A percentile compares a stretch with the other conserved stretches of the same genome.
Evolutionary conservation across 2,329 filamentous ascomycete species (phyloP).

Genomic region (Fusarium sambucinum): DNA sequence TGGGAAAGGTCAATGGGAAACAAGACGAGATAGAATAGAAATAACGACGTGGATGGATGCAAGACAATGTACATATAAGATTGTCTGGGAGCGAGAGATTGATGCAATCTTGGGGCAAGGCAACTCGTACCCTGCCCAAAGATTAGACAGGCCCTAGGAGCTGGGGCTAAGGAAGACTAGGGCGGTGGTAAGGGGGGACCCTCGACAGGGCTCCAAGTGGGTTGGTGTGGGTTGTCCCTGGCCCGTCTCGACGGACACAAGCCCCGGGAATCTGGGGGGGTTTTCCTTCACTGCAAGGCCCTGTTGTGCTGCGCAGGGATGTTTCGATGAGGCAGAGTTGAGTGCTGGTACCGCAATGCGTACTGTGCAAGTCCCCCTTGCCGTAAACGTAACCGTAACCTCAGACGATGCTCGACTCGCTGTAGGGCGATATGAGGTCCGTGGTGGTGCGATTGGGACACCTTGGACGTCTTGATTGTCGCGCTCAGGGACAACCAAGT

Average conservation of each 20-base stretch:
- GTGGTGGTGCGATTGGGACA: slow-evolving; percentile 45
- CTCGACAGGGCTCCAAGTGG: slow-evolving; percentile 44
- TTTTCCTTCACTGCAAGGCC: slow-evolving; percentile 37
- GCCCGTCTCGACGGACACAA: slow-evolving; percentile 47
- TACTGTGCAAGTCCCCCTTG: slow-evolving; percentile 40
- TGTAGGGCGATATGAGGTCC: slow-evolving; percentile 44
- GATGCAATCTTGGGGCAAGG: slow-evolving; percentile 50
- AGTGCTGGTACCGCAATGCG: slow-evolving; percentile 31
- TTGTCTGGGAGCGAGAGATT: slow-evolving; percentile 46
- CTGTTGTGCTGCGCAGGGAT: slow-evolving; percentile 37
- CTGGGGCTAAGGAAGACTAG: slow-evolving; percentile 46
- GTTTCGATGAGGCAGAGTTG: slow-evolving; percentile 44
- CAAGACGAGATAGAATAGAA: slow-evolving; percentile 22
- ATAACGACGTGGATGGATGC: slow-evolving; percentile 36
- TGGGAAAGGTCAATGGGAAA: slow-evolving; percentile 30
- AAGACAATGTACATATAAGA: slow-evolving; percentile 45
- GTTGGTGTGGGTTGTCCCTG: slow-evolving; percentile 37
- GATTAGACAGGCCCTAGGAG: slow-evolving; percentile 47
- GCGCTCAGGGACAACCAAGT: slow-evolving; percentile 29
- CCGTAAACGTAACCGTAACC: slow-evolving; percentile 31
- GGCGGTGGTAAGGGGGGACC: slow-evolving; percentile 47
- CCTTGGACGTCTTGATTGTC: slow-evolving; percentile 24
- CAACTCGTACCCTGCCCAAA: slow-evolving; percentile 45
- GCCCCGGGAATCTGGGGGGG: slow-evolving; percentile 50
- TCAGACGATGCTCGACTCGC: slow-evolving; percentile 44